Percentiles rank a stretch among this genome's conserved stretches.
Conservation (phyloP, 2,329 filamentous ascomycete species). For the Cercospora janseana region DNA sequence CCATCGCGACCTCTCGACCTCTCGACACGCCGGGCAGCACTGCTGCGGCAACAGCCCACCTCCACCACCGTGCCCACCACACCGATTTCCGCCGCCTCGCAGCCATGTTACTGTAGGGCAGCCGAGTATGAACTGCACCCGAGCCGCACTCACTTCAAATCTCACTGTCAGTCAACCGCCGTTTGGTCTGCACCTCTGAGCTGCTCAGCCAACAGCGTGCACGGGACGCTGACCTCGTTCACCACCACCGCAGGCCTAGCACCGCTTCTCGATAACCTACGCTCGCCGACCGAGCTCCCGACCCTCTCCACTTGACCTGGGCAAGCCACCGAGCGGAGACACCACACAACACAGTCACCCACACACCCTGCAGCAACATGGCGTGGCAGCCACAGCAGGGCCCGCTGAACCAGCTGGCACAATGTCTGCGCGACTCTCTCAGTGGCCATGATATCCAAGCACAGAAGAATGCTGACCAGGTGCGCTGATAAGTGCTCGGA, state of each 20-base stretch:
- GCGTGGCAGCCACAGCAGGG: conserved; percentile 88
- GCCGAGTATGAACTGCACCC: conserved; percentile 12
- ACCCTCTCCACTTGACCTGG: conserved; percentile 1
- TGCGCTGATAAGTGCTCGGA: conserved; percentile 49
- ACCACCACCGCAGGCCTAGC: conserved; percentile 8
- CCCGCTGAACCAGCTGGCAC: conserved; percentile 83
- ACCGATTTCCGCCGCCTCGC: background rate
- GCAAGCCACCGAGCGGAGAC: background rate
- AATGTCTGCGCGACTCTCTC: conserved; percentile 87
- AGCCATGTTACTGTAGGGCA: conserved; percentile 16
- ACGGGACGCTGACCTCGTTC: conserved; percentile 13
- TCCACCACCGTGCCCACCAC: conserved; percentile 4
- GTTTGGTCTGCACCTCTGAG: conserved; percentile 2
- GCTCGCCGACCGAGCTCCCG: background rate
- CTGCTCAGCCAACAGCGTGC: background rate
- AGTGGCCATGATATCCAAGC: conserved; percentile 75
- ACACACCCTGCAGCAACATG: conserved; percentile 54
- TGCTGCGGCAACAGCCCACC: conserved; percentile 7
- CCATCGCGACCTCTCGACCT: conserved; percentile 1
- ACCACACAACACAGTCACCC: conserved; percentile 3
- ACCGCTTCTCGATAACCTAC: conserved; percentile 9
- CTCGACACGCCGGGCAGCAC: conserved; percentile 3
- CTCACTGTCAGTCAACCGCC: conserved; percentile 14
- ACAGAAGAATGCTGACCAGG: conserved; percentile 86
- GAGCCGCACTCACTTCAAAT: conserved; percentile 2